These are phyloP conservation scores for Lactarius deliciosus DNA, from an alignment of 768 basidiomycete species.

Conservation along the genomic window DNA sequence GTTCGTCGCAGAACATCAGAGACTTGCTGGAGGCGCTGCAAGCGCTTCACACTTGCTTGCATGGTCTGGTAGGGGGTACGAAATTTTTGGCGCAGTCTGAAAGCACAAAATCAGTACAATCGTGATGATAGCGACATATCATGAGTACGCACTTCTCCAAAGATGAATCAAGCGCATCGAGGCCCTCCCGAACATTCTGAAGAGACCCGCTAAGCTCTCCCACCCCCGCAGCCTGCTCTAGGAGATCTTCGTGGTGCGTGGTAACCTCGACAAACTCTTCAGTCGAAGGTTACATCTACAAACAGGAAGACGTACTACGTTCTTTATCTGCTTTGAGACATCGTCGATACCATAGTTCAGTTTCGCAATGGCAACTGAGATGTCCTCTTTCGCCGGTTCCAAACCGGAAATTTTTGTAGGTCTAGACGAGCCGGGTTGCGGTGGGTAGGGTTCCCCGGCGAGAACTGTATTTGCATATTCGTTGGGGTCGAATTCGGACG, in stretches of 20 bases:
- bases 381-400: slow-evolving; percentile 76
- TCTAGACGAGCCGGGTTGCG: slow-evolving; percentile 36
- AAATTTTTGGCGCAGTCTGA: slow-evolving; percentile 82
- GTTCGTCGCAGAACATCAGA: slow-evolving; percentile 82
- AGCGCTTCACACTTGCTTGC: slow-evolving; percentile 63
- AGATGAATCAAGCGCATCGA: slow-evolving; percentile 71
- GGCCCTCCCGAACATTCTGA: slow-evolving; percentile 60
- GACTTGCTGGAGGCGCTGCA: slow-evolving; percentile 79
- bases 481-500: slow-evolving; percentile 76
- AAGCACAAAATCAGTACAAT: not conserved
- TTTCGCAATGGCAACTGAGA: slow-evolving; percentile 85
- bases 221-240: slow-evolving; percentile 79
- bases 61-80: slow-evolving; percentile 79
- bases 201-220: slow-evolving; percentile 70
- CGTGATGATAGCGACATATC: not conserved
- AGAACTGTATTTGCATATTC: slow-evolving; percentile 91
- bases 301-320: slow-evolving; percentile 53
- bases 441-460: slow-evolving; percentile 76
- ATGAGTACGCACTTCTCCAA: slow-evolving; percentile 63
- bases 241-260: slow-evolving; percentile 74
- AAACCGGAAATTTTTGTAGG: slow-evolving; percentile 40
- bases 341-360: slow-evolving; percentile 88
- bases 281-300: not conserved
- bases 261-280: slow-evolving; percentile 55
- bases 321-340: slow-evolving; percentile 85